Evolutionary conservation across 768 basidiomycete genomes (phyloP).

Genomic region (Suillus subaureus): DNA sequence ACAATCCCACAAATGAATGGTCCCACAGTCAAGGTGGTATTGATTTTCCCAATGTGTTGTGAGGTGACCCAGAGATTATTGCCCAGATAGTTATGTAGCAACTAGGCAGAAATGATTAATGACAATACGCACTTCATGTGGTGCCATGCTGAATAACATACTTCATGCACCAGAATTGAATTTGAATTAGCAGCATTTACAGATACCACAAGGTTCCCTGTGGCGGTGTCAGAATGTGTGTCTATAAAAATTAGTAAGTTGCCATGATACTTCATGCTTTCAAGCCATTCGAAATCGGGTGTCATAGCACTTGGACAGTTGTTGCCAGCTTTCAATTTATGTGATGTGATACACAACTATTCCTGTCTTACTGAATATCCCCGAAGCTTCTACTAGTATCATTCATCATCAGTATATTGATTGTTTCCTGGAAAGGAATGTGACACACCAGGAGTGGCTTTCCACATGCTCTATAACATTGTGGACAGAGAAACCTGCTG

Average conservation of each 20-base stretch:
- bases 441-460: too few species aligned
- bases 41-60: background rate
- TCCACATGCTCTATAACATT: too few species aligned
- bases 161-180: background rate
- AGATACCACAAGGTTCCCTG: background rate
- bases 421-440: too few species aligned
- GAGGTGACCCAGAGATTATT: background rate
- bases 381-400: too few species aligned
- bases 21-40: fast-evolving
- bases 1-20: background rate
- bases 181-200: too few species aligned
- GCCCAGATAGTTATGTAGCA: background rate
- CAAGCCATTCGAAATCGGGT: background rate
- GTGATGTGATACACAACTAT: background rate
- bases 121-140: too few species aligned
- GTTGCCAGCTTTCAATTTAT: background rate
- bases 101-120: background rate
- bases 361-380: too few species aligned
- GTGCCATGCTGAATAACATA: background rate
- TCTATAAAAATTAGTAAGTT: background rate
- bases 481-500: too few species aligned
- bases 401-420: too few species aligned
- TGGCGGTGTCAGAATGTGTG: background rate
- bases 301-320: background rate
- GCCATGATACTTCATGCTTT: background rate